Base-by-base conservation (phyloP, 305 asterid species). In the Plantago rigida region DNA sequence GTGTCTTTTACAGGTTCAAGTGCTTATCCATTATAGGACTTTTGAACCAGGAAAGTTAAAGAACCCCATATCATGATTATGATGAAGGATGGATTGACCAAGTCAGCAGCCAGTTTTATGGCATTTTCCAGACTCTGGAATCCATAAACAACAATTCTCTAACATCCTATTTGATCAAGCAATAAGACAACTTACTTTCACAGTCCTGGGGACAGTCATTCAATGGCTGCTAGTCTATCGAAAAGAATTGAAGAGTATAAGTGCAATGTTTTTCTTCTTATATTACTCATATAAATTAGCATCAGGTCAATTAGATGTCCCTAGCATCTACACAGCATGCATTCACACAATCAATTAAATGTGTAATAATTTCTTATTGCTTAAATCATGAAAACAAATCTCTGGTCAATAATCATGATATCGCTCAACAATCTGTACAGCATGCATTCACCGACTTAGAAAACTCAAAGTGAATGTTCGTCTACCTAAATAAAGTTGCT, bases 81-180 rank as follows among this genome's bases (percentile, higher is more conserved):
- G 45, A 26, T 24, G 26, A 19, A 54, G 59, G 69, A 73, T 59
- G 31, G 26, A 71, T 63, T 63, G 57, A 68, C 48, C 24, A 39
- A 51, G 60, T 54, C 74, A 59, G 65, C 69, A 29, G 66, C 55
- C 59, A 67, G 42, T 36, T 67, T 59, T 45, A 66, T 63, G 58
- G 55, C 39, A 62, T 50, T 65, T 66, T 66, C 57, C 69, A 69
- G 26, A 22, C 26, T 22, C 26, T 22, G 26, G 26, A 22, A 22
- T 22, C 26, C 26, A 22, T 17, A n/a, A 60, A 26, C 59, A 28
- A 64, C 59, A 69, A 60, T 60, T 60, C 26, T 24, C 68, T 49
- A 57, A 36, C 59, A 29, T 28, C 34, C 71, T 39, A 22, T 44
- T 62, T 62, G 65, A 58, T 69, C 56, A 47, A 59, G 50, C 68